A percentile compares a stretch with the other conserved stretches of the same genome.
Conservation (phyloP, 2,329 filamentous ascomycete genomes). For the Xylaria sp. region DNA sequence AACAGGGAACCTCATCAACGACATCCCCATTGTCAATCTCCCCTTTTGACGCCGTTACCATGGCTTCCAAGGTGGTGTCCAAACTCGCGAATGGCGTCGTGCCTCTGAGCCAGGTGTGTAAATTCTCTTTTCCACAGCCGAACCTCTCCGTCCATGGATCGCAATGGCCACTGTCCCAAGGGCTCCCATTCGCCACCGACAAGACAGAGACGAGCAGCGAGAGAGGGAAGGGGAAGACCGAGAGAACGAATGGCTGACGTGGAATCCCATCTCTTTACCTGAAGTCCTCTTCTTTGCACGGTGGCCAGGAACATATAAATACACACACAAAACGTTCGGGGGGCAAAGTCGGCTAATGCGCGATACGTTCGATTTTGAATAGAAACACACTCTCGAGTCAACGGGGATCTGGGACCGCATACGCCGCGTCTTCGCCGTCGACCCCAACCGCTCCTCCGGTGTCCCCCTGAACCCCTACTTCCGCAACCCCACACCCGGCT, state of each 20-base stretch:
- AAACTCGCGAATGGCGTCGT: conserved; percentile 52
- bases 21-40: conserved; percentile 17
- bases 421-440: conserved; percentile 72
- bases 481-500: conserved; percentile 78
- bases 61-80: conserved; percentile 57
- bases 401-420: conserved; percentile 81
- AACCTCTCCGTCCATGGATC: conserved; percentile 6
- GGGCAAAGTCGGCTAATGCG: conserved; percentile 15
- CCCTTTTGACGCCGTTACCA: conserved; percentile 36
- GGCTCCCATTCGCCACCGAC: background rate
- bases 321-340: background rate
- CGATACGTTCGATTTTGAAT: conserved; percentile 3
- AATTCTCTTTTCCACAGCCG: background rate
- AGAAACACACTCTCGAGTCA: conserved; percentile 97
- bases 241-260: background rate
- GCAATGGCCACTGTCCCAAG: background rate
- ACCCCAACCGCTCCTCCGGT: conserved; percentile 83
- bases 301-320: background rate
- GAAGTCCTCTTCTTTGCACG: background rate
- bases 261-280: background rate
- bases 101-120: conserved; percentile 53
- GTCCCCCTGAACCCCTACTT: conserved; percentile 89
- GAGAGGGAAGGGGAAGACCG: background rate
- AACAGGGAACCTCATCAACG: conserved; percentile 14
- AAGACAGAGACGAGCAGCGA: background rate